Percentiles rank a stretch among this genome's conserved stretches.
These are phyloP conservation scores for Colletotrichum truncatum DNA, from an alignment of 2,329 filamentous ascomycete species.

Conservation along the genomic window DNA sequence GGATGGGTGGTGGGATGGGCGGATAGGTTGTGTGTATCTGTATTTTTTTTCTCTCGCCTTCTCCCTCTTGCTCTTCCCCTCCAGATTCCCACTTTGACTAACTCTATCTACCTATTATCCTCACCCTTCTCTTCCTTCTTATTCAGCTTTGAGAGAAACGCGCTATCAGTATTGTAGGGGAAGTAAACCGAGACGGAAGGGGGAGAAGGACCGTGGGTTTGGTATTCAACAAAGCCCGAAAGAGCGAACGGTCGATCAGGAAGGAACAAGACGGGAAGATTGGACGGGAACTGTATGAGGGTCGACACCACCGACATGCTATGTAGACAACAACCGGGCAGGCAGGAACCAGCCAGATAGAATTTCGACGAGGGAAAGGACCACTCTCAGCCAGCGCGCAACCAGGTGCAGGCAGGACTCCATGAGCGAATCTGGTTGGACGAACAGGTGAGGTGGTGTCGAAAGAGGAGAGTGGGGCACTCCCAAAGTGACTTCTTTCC, in stretches of 20 bases:
- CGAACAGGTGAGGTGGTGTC: slow-evolving; percentile 2
- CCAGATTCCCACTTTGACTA: too few relatives aligned
- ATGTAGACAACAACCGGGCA: background rate
- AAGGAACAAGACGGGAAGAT: background rate
- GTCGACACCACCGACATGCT: background rate
- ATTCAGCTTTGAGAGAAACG: too few relatives aligned
- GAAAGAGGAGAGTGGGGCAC: slow-evolving; percentile 26
- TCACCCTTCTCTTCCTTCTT: too few relatives aligned
- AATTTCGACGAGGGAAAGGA: background rate
- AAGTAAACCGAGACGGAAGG: background rate
- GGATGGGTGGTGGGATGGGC: background rate
- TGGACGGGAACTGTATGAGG: background rate
- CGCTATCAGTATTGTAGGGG: too few relatives aligned
- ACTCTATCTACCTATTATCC: too few relatives aligned
- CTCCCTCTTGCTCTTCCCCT: background rate
- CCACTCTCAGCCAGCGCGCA: background rate
- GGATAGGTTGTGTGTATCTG: background rate
- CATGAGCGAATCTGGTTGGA: background rate
- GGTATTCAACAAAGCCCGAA: background rate
- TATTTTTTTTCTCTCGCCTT: background rate
- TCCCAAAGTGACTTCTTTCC: background rate
- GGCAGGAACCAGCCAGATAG: background rate
- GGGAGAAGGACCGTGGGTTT: background rate
- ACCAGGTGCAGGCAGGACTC: background rate
- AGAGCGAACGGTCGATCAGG: background rate